Percentiles rank a stretch among this genome's conserved stretches.
Conservation (phyloP, 306 rosid species). For the Hippophae gyantsensis region DNA sequence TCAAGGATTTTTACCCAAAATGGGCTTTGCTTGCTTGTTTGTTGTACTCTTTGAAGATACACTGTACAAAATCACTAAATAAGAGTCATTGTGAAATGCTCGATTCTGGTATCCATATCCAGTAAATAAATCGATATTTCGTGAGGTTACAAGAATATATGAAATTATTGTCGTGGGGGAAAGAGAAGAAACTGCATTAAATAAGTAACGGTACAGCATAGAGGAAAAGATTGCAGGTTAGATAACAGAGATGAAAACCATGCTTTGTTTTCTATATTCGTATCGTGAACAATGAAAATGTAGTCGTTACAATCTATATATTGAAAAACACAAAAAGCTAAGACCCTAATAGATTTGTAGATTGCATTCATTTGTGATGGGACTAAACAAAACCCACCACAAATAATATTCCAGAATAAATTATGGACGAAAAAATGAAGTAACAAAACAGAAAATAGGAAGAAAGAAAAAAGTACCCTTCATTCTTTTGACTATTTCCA, state of each 20-base stretch:
- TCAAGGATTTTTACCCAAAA: too few relatives aligned
- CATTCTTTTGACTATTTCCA: slow-evolving; percentile 19
- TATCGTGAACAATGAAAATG: slow-evolving; percentile 13
- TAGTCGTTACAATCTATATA: slow-evolving; percentile 20
- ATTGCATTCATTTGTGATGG: slow-evolving; percentile 26
- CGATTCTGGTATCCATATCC: too few relatives aligned
- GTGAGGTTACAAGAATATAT: too few relatives aligned
- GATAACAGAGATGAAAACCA: slow-evolving; percentile 2
- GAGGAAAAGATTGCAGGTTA: neutral
- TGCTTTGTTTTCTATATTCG: slow-evolving; percentile 15
- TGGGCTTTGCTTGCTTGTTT: too few relatives aligned
- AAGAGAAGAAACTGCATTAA: neutral
- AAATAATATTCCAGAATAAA: slow-evolving; percentile 33
- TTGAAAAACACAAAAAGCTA: slow-evolving; percentile 20
- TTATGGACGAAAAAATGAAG: slow-evolving; percentile 17
- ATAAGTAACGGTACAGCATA: neutral
- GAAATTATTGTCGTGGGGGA: neutral
- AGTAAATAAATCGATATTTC: too few relatives aligned
- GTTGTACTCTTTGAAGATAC: too few relatives aligned
- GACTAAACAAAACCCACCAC: slow-evolving; percentile 20
- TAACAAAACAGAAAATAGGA: slow-evolving; percentile 14
- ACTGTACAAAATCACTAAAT: too few relatives aligned
- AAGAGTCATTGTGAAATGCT: too few relatives aligned
- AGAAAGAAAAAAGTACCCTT: slow-evolving; percentile 25
- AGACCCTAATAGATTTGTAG: slow-evolving; percentile 16